Evolutionary conservation across 768 basidiomycete genomes (phyloP), one percentile per base, ranked within the genome.

Genomic region (Podaxis sp.): DNA sequence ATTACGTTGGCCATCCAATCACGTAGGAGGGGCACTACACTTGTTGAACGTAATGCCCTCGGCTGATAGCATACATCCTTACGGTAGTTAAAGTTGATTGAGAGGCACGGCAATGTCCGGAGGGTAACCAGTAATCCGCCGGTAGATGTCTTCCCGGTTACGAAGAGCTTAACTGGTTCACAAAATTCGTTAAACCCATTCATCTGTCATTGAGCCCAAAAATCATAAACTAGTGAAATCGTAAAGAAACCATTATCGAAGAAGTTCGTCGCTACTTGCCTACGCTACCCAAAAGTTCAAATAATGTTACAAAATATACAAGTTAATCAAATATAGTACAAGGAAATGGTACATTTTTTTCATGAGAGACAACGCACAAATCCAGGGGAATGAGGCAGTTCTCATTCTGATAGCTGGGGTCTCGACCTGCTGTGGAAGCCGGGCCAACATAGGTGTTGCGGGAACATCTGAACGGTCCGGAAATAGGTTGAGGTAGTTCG

Each of bases 251-350:
- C 43, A 61, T 61, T 55, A 61, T 55, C 27, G 36, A 57, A 29
- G 24, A 57, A 29, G 57, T 59, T 59, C 49, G 19, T 33, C 41
- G 27, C 52, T 55, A 61, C 41, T 46, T 51, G 40, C 24, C 52
- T 61, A 61, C 53, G 60, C 19, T 61, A 61, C 53, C 60, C 51
- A 52, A 61, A 60, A 61, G 38, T 17, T 43, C 5, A 22, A 55
- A 54, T 54, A 61, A 61, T 61, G 52, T 61, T 61, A 61, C 54
- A 61, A 24, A 61, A 55, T 61, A 61, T 36, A 61, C 52, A 60
- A 29, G 38, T 25, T 33, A 11, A 33, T 61, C 15, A 29, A 29
- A 47, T 61, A 61, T 54, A 41, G 51, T 53, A 54, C 50, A 60
- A 54, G 46, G 41, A 17, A 22, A 61, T 61, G 60, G 60, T 61